Base-by-base conservation (phyloP, 495 filamentous ascomycete species). In the Hypoxylon trugodes region DNA sequence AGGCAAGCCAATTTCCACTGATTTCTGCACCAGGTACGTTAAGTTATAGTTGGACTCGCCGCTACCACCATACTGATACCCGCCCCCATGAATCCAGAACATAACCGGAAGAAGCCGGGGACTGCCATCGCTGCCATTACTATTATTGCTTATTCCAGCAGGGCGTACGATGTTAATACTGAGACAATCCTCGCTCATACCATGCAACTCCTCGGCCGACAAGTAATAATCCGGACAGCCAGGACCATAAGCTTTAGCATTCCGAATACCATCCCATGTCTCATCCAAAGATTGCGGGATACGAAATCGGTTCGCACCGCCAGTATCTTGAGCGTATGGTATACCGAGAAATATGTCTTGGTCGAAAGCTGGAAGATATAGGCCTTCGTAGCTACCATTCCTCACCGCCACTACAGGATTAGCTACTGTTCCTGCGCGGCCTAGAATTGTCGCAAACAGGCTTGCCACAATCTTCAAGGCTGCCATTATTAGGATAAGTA, bases 31-130 rank as follows among this genome's bases (percentile, higher is more conserved):
- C 5, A 87, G 38, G 3, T 67, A 72, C 0, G 77, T 69, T 0
- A 79, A 82, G 61, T 72, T 72, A 41, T 72, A 72, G 22, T 87
- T 78, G 53, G 85, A 84, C 73, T 77, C 79, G 19, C 64, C 55
- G 2, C 81, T 84, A 0, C 81, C 81, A 2, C 88, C 88, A 3
- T 85, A 69, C 65, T 89, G 84, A 62, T 89, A 90, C 1, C 80
- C 84, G 18, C 88, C 87, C 25, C 87, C 88, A 65, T 82, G 87
- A 33, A 91, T 90, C 85, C 86, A 90, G 6, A 89, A 77, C 37
- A 87, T 73, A 15, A 90, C 83, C 0, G 89, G 89, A 1, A 90
- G 58, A 7, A 30, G 47, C 9, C 4, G 26, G 10, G 47, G 25
- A 4, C 10, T 21, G 13, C 10, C 13, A 18, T 10, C 38, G 18